Percentiles rank a stretch among this genome's conserved stretches.
phyloP scores from a whole-genome alignment of 805 yeast species.

The Saturnispora silvae region DNA sequence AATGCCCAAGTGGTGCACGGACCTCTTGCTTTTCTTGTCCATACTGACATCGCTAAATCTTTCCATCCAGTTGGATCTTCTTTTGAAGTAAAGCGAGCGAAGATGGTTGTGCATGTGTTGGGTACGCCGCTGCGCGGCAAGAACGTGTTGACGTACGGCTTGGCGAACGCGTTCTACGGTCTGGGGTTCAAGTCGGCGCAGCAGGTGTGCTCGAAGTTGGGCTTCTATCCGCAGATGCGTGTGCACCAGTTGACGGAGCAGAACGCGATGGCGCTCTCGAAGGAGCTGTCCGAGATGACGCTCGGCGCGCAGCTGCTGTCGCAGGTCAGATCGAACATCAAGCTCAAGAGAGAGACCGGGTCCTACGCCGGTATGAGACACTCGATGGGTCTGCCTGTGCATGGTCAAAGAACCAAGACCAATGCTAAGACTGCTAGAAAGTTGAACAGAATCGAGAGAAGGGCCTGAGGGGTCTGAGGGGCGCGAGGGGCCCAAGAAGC shows the following conservation, averaged over 20 bases:
- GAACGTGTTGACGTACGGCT: constrained; percentile 34
- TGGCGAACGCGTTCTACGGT: constrained; percentile 78
- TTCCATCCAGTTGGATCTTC: constrained; percentile 7
- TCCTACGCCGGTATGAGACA: constrained; percentile 86
- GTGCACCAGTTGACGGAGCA: constrained; percentile 88
- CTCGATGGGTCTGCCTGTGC: constrained; percentile 68
- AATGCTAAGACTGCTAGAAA: constrained; percentile 86
- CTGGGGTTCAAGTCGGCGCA: constrained; percentile 68
- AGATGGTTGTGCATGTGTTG: constrained; percentile 42
- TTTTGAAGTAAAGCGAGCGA: constrained; percentile 2
- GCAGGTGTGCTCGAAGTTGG: constrained; percentile 73
- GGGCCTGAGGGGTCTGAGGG: constrained; percentile 12
- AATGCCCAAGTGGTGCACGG: constrained; percentile 5
- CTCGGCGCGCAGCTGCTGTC: constrained; percentile 76
- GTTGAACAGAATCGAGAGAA: constrained; percentile 66
- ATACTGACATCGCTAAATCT: constrained; percentile 6
- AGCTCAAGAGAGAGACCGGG: constrained; percentile 69
- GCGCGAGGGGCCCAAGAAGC: too few species aligned
- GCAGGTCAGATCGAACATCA: constrained; percentile 66
- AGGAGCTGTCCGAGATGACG: constrained; percentile 72
- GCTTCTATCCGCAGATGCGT: constrained; percentile 88
- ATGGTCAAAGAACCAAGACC: constrained; percentile 86
- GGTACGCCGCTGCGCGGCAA: constrained; percentile 42
- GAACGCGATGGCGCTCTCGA: constrained; percentile 74
- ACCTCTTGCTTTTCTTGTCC: constrained; percentile 4